Evolutionary conservation across 768 basidiomycete genomes (phyloP).

Genomic region (Russula vinacea): DNA sequence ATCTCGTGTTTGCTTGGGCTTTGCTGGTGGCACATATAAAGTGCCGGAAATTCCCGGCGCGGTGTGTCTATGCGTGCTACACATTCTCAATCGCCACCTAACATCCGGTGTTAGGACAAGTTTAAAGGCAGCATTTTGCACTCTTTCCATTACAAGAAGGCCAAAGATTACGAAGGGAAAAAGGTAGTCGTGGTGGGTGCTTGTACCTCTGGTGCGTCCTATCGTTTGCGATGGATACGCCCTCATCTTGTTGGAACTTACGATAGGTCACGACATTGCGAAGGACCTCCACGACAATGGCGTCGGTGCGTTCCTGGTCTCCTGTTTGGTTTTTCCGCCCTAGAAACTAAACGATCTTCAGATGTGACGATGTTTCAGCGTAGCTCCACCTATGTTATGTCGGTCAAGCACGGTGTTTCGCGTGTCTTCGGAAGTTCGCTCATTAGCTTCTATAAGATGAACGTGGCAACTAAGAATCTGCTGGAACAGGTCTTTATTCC

Average conservation of each 20-base stretch:
- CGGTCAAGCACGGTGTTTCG: slow-evolving; percentile 31
- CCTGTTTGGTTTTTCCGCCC: neutral
- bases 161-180: slow-evolving; percentile 38
- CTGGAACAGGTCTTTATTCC: slow-evolving; percentile 18
- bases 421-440: slow-evolving; percentile 23
- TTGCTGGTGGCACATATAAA: slow-evolving; percentile 37
- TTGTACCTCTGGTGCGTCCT: slow-evolving; percentile 32
- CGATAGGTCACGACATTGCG: slow-evolving; percentile 37
- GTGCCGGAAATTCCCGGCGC: slow-evolving; percentile 33
- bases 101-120: slow-evolving; percentile 29
- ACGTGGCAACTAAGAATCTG: neutral
- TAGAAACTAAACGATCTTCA: slow-evolving; percentile 11
- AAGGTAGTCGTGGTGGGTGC: slow-evolving; percentile 44
- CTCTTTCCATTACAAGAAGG: slow-evolving; percentile 36
- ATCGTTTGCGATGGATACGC: neutral
- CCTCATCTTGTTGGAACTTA: neutral
- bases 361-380: slow-evolving; percentile 36
- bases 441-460: neutral
- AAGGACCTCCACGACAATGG: slow-evolving; percentile 35
- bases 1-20: slow-evolving; percentile 39
- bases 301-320: slow-evolving; percentile 25
- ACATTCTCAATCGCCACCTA: neutral
- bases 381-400: slow-evolving; percentile 40
- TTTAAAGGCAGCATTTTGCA: slow-evolving; percentile 39
- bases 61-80: slow-evolving; percentile 1